Base-by-base conservation (phyloP, 129 eudicot species). In the Deinandra increscens region DNA sequence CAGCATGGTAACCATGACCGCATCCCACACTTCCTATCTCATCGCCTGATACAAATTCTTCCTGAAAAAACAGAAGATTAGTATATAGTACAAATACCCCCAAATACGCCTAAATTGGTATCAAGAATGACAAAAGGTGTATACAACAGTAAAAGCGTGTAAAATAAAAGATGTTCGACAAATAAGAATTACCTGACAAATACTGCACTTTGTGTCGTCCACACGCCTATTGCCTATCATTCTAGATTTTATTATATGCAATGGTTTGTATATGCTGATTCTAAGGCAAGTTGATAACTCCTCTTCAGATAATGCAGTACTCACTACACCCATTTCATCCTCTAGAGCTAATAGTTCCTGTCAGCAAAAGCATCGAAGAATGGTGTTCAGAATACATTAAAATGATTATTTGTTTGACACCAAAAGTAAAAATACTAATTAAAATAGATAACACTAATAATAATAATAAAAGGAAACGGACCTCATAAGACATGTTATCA, bases 401-500 rank as follows among this genome's bases (percentile, higher is more conserved):
- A 26, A 26, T 1, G n/a, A 9, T 43, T 2, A 43, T 11, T 48
- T 6, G n/a, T 56, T 56, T 19, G 0, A 18, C 63, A 56, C 8
- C 18, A 18, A 5, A 23, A 66, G 56, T 23, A 23, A 45, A 45
- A 45, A 5, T 45, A 45, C 6, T 12, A 3, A 26, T 3, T 26
- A 26, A 26, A 26, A 26, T 26, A 26, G 3, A 1, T 26, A 1
- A 26, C 3, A 26, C 31, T 26, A 36, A 36, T 4, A 36, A 36
- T 4, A 36, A 36, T 36, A 36, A 36, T 26, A 26, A 26, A 26
- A 26, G 31, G 31, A 53, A 36, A 70, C 86, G 17, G 38, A 93
- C 98, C 95, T 93, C 98, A 74, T 93, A 93, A n/a, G 98, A 84
- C 98, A 93, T 89, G 88, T 78, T 86, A 81, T 93, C 98, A 46